Evolutionary conservation across 2,329 filamentous ascomycete genomes (phyloP), one percentile per base, ranked within the genome.

Genomic region (Endothia cerciana): DNA sequence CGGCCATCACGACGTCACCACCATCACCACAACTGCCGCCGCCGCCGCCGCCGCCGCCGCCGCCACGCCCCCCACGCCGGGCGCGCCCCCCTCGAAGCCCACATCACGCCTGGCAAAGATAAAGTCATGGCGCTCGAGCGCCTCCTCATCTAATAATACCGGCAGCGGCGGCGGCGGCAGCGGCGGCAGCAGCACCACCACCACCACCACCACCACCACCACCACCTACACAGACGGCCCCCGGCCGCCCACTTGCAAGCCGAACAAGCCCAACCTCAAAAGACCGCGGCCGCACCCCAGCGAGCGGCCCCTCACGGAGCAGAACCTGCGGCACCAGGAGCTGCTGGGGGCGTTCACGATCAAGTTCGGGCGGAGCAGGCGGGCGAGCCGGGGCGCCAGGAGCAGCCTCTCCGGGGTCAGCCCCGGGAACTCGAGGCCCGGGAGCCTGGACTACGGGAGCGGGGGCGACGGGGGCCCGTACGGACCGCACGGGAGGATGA

Each of bases 271-370:
- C 67, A 69, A 69, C 11, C 64, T 28, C 38, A 63, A 59, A 36
- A 36, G 64, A n/a, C 67, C 70, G 56, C 68, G 69, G 59, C 65
- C 73, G 22, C 80, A 83, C 70, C 80, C 81, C 7, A 78, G 79
- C 73, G 79, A 82, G 73, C 76, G 78, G 70, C 79, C 80, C 33
- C 74, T 82, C 60, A 82, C 79, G 10, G 75, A 77, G 64, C 76
- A 79, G 62, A 83, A 83, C 72, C 74, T 82, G 22, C 75, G 76
- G 63, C 79, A 83, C 70, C 81, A 82, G 71, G 78, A 82, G 73
- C 76, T 81, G 73, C 75, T 84, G 45, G 76, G 76, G 65, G 73
- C 78, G 64, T 84, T 82, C 74, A 79, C 76, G 64, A 79, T 81
- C 72, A 79, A 77, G 13, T 84, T 84, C 69, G 82, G 82, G 47